A percentile compares a stretch with the other conserved stretches of the same genome.
Evolutionary conservation across 192 early-diverging fungal genomes (phyloP).

Genomic region (Coemansia sp.): DNA sequence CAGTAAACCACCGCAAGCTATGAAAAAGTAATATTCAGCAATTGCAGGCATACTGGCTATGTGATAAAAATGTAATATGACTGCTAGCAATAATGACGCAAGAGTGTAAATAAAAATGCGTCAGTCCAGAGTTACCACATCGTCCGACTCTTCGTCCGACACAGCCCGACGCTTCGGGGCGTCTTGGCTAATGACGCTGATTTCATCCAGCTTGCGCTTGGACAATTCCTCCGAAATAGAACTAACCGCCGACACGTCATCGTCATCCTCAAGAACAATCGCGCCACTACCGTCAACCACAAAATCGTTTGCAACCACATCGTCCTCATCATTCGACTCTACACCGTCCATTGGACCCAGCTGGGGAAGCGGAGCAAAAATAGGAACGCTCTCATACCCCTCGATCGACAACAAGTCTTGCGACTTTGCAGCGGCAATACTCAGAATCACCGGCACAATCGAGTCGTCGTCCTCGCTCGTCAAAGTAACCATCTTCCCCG

Average conservation of each 20-base stretch:
- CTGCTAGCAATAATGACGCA: neutral
- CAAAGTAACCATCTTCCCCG: slow-evolving; percentile 35
- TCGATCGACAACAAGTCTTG: slow-evolving; percentile 13
- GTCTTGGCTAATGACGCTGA: neutral
- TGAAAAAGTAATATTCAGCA: neutral
- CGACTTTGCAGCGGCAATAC: slow-evolving; percentile 13
- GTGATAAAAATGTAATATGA: neutral
- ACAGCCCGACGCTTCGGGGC: slow-evolving; percentile 26
- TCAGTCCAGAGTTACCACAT: neutral
- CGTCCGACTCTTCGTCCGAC: neutral
- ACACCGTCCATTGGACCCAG: neutral
- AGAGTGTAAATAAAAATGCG: slow-evolving; percentile 2
- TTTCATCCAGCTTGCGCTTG: slow-evolving; percentile 27
- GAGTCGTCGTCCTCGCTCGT: slow-evolving; percentile 30
- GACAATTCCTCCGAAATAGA: slow-evolving; percentile 25
- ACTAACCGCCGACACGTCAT: neutral
- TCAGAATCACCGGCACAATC: slow-evolving; percentile 35
- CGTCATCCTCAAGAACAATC: slow-evolving; percentile 13
- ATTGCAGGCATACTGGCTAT: too few species aligned
- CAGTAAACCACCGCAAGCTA: neutral
- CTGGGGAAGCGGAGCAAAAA: slow-evolving; percentile 32
- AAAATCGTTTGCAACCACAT: neutral
- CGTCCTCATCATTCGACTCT: neutral
- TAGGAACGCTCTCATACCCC: slow-evolving; percentile 30
- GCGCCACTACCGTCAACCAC: neutral